phyloP scores from a whole-genome alignment of 2,329 filamentous ascomycete genomes.

The Pseudogymnoascus sp. region DNA sequence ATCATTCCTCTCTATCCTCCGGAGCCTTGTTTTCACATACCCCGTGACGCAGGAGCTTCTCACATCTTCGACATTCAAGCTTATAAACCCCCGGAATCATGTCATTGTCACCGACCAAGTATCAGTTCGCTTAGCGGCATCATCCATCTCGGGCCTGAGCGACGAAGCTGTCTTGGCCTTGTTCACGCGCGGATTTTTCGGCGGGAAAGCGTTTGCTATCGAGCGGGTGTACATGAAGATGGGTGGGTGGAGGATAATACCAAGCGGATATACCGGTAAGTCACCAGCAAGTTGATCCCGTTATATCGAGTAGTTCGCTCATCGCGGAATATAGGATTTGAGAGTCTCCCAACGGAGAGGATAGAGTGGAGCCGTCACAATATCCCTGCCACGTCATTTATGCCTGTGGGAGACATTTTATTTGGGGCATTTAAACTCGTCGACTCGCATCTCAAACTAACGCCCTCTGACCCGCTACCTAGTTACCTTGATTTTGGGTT shows the following conservation, averaged over 20 bases:
- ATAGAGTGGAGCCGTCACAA: not conserved
- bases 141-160: conserved; percentile 5
- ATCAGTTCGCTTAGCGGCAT: not conserved
- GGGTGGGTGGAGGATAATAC: not conserved
- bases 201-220: conserved; percentile 16
- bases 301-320: not conserved
- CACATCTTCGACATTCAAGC: not conserved
- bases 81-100: not conserved
- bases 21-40: conserved; percentile 2
- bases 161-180: conserved; percentile 17
- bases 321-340: not conserved
- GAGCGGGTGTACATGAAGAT: conserved; percentile 13
- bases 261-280: not conserved
- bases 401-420: conserved; percentile 1
- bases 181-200: conserved; percentile 18
- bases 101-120: conserved; percentile 4
- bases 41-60: conserved; percentile 4
- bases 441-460: not conserved
- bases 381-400: not conserved
- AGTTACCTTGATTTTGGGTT: conserved; percentile 3
- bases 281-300: not conserved
- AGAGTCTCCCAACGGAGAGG: not conserved
- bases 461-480: not conserved
- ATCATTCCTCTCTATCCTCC: conserved; percentile 1
- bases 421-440: not conserved